These are phyloP conservation scores for Yarrowia deformans DNA, from an alignment of 805 yeast genomes.

Conservation along the genomic window DNA sequence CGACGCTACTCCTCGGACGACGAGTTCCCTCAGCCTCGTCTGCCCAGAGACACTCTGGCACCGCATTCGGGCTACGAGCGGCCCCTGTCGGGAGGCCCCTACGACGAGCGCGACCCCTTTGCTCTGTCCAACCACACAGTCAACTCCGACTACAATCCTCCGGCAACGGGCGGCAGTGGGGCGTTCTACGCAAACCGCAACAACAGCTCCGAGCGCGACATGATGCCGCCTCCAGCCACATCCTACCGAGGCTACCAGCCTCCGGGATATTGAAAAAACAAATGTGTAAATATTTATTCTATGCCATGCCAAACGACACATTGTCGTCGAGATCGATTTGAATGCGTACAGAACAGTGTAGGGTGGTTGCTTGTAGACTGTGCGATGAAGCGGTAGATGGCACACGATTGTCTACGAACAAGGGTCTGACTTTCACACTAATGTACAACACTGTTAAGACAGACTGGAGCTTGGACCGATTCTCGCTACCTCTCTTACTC, in stretches of 20 bases:
- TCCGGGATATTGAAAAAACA: slow-evolving; percentile 28
- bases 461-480: too few relatives aligned
- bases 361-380: too few relatives aligned
- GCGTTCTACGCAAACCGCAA: slow-evolving; percentile 21
- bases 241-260: slow-evolving; percentile 38
- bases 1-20: slow-evolving; percentile 34
- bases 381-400: too few relatives aligned
- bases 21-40: slow-evolving; percentile 33
- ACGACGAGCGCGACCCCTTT: slow-evolving; percentile 26
- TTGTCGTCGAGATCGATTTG: too few relatives aligned
- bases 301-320: too few relatives aligned
- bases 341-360: too few relatives aligned
- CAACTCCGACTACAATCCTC: slow-evolving; percentile 17
- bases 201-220: slow-evolving; percentile 1
- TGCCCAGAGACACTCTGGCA: slow-evolving; percentile 29
- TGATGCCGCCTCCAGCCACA: slow-evolving; percentile 33
- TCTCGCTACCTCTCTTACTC: too few relatives aligned
- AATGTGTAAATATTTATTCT: slow-evolving; percentile 19
- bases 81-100: slow-evolving; percentile 18
- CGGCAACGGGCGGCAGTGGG: slow-evolving; percentile 15
- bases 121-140: slow-evolving; percentile 26
- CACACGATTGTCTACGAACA: too few relatives aligned
- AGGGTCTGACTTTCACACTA: too few relatives aligned
- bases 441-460: too few relatives aligned
- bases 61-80: slow-evolving; percentile 23